phyloP scores from a whole-genome alignment of 2,329 filamentous ascomycete species.

The Neofusicoccum ribis region DNA sequence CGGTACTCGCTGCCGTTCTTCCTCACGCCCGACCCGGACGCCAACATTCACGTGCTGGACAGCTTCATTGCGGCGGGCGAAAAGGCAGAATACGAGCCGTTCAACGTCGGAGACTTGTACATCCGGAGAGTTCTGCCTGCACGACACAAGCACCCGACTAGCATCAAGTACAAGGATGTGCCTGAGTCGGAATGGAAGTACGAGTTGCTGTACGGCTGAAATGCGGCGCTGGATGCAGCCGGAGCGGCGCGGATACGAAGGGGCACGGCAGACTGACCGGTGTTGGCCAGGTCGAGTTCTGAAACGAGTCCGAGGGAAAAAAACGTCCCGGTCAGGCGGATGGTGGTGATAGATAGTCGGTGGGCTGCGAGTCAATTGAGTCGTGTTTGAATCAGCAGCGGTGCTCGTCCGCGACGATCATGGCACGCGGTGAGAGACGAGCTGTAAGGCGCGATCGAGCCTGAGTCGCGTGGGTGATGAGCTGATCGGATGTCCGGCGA shows the following conservation, averaged over 20 bases:
- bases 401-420: constrained; percentile 8
- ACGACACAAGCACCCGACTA: constrained; percentile 39
- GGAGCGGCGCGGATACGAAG: not conserved
- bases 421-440: not conserved
- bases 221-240: not conserved
- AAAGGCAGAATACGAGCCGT: constrained; percentile 1
- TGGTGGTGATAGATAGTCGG: constrained; percentile 12
- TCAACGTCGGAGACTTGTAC: constrained; percentile 30
- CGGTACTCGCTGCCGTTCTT: constrained; percentile 46
- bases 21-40: constrained; percentile 39
- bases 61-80: constrained; percentile 29
- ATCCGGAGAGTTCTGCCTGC: constrained; percentile 36
- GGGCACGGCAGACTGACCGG: not conserved
- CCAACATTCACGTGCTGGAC: constrained; percentile 32
- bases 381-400: constrained; percentile 2
- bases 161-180: constrained; percentile 37
- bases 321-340: not conserved
- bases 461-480: constrained; percentile 3
- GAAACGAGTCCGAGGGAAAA: not conserved
- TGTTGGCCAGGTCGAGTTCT: not conserved
- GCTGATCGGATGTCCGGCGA: not conserved
- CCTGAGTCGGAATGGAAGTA: constrained; percentile 36
- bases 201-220: constrained; percentile 23
- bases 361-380: constrained; percentile 6
- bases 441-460: not conserved